Evolutionary conservation across 2,329 filamentous ascomycete genomes (phyloP).

Genomic region (Alternaria brassicicola): DNA sequence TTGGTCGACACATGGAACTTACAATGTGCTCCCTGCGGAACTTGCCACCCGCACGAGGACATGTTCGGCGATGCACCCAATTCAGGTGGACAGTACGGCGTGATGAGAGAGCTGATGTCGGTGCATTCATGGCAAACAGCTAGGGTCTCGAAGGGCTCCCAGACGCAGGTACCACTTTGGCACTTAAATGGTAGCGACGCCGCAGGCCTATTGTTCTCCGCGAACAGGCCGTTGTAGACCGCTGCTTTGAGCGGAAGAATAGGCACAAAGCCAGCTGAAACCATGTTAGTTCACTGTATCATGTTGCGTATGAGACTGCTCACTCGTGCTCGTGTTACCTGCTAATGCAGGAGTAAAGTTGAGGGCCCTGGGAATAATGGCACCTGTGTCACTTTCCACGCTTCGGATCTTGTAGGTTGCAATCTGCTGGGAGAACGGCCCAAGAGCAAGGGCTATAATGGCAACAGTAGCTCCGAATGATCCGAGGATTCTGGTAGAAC

Average conservation of each 20-base stretch:
- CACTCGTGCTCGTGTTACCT: conserved; percentile 19
- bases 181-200: conserved; percentile 19
- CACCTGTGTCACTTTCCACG: conserved; percentile 18
- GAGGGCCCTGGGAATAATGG: conserved; percentile 15
- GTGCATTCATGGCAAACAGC: conserved; percentile 19
- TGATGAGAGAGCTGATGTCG: conserved; percentile 17
- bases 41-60: conserved; percentile 19
- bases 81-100: conserved; percentile 17
- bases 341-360: conserved; percentile 15
- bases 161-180: conserved; percentile 17
- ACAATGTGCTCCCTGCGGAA: conserved; percentile 14
- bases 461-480: conserved; percentile 20
- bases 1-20: background rate
- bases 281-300: background rate
- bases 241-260: conserved; percentile 21
- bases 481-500: conserved; percentile 11
- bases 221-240: conserved; percentile 21
- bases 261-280: conserved; percentile 18
- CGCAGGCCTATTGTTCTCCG: conserved; percentile 20
- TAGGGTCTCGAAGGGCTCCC: conserved; percentile 17
- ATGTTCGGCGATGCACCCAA: conserved; percentile 10
- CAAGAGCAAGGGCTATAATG: conserved; percentile 16
- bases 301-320: background rate
- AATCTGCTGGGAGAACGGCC: conserved; percentile 21
- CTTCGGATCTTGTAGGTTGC: conserved; percentile 18